Evolutionary conservation across 495 filamentous ascomycete genomes (phyloP), one percentile per base, ranked within the genome.

Genomic region (Xylaria palmicola): DNA sequence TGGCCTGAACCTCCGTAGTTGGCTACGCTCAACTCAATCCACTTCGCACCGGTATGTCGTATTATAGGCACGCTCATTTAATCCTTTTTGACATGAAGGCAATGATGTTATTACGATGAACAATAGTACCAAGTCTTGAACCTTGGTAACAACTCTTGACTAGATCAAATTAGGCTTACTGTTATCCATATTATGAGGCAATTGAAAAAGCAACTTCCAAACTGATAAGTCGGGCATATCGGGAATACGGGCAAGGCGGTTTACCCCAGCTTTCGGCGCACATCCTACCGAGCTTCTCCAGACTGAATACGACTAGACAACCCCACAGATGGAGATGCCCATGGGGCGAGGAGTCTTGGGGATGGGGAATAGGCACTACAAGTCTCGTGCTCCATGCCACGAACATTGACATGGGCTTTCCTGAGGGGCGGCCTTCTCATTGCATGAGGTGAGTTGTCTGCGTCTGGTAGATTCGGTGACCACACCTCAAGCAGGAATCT

Each of bases 201-300:
- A 32, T 0, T 37, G 36, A 39, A 37, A n/a, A 49, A 36, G 6
- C 30, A 30, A 52, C 49, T n/a, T n/a, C 19, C 9, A 47, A 9
- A 32, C 27, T 32, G 5, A 24, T 37, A 27, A 15, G 30, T 41
- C 26, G 44, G 24, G 29, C 22, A 26, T 29, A 12, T 32, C 12
- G 40, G 27, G 8, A 20, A 36, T 37, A 8, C 49, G 17, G 29
- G 48, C 3, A 19, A 9, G n/a, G 29, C 17, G 3, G 26, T 19
- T 36, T 47, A 26, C 30, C 41, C 54, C 41, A 37, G 20, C 51
- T 55, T 41, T 57, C 54, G 54, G 54, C 27, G 36, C 36, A 47
- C 40, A 47, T 57, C n/a, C 26, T 19, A 24, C 54, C 54, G 54
- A 57, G 53, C 45, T 57, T 26, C 26, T 24, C 52, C 36, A 43